Base-by-base conservation (phyloP, 495 filamentous ascomycete species). In the Hyaloscypha bicolor region DNA sequence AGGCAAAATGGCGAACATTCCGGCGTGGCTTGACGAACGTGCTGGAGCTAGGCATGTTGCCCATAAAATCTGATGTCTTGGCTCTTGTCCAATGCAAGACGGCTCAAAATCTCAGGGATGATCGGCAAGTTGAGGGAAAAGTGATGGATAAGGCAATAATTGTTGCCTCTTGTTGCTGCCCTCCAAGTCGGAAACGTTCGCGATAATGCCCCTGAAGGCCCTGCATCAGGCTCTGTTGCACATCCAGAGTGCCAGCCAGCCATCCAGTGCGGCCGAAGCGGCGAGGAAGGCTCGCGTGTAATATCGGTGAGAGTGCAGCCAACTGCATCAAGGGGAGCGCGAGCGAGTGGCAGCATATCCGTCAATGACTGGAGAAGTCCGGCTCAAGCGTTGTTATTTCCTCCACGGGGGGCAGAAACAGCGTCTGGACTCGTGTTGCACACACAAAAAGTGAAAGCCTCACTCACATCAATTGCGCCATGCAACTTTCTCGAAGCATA, bases 1-100 rank as follows among this genome's bases (percentile, higher is more conserved):
- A 1, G 16, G 42, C 42, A 14, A 70, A 70, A 66, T 64, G 42
- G 63, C 68, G 68, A 70, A 42, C 60, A 67, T 60, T 66, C 39
- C 30, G 55, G 68, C 68, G 64, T 66, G 60, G 64, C 68, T 65
- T 63, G 63, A 62, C n/a, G 37, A 29, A 35, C 11, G 62, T 4
- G 14, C 4, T 51, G 52, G 31, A 37, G 30, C 19, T 21, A 33
- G 21, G 39, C 0, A 25, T 33, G 56, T 60, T 55, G 21, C 45
- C 33, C 9, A 12, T 33, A 30, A 29, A 58, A 16, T 65, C 53
- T 59, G 33, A 64, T 51, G 60, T 66, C 55, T 60, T 48, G 56
- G 55, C 64, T 60, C 42, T 48, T 48, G 42, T 48, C 42, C 42
- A 48, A 48, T 48, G 42, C 42, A 19, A 48, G 42, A 19, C 42